Base-by-base conservation (phyloP, 83 land plant species). In the Picea abies region DNA sequence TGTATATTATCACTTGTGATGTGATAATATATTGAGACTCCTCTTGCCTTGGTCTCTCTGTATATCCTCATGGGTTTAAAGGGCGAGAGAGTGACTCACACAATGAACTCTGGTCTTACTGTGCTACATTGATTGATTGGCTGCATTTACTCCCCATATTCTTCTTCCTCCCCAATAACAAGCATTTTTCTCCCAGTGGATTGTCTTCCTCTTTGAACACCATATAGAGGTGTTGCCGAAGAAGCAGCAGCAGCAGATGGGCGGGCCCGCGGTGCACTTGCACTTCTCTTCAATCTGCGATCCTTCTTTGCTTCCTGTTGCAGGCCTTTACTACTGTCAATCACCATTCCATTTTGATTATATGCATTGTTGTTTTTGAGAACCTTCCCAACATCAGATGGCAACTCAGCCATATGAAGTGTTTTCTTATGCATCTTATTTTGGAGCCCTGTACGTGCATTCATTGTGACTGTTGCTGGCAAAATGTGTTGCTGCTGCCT, bases 241-340 rank as follows among this genome's bases (percentile, higher is more conserved):
- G 56, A 11, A 49, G 78, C 32, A 5, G 56, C 56, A 49, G 78
- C 32, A 5, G 60, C 49, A 76, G 61, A 76, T 23, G 60, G 26
- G 60, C 60, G 78, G 29, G 60, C 60, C 11, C 56, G 56, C 56
- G 56, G 56, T 47, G 60, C 78, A 76, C 60, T 49, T 4, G 11
- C 78, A 76, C 25, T 76, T 23, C 78, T 52, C 78, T 75, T 75
- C 78, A 75, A 75, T 76, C 17, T 52, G 16, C 78, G 11, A 15
- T 76, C 78, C 56, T 76, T 60, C 60, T 76, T 52, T 76, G 32
- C 78, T 49, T 76, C 56, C 6, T 4, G 56, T 29, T 76, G 78
- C 60, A 23, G 9, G 61, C 12, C 56, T 76, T 76, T 22, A 12
- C 22, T 23, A 11, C 16, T 47, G 60, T 25, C 23, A 22, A 58